Evolutionary conservation across 1,284 basidiomycete genomes (phyloP), one percentile per base, ranked within the genome.

Genomic region (Flammula alnicola): DNA sequence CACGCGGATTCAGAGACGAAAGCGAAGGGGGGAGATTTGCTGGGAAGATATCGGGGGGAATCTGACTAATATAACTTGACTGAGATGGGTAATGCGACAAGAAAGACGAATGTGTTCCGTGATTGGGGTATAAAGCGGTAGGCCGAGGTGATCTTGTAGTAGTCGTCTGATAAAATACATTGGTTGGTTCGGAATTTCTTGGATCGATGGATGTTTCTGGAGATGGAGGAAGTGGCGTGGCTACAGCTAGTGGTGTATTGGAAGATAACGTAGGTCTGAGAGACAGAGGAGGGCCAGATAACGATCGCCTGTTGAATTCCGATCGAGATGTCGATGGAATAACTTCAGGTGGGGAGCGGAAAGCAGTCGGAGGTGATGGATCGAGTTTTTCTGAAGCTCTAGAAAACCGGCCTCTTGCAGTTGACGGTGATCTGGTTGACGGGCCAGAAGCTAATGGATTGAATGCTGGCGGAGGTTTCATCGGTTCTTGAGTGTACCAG

Each of bases 151-250:
- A 71, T 52, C 69, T 58, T 38, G 72, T 65, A 40, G 56, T 62
- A 49, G 74, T 70, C 20, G 79, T 81, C 68, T 82, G 78, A 64
- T 82, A 82, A 68, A 72, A 83, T 76, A 82, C 78, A 77, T 76
- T 81, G 54, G 77, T 71, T 58, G 72, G 62, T 62, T 77, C 75
- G 54, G 69, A 63, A 63, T 66, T 65, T 62, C 68, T 66, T 47
- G 66, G 51, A 57, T 67, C 63, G 54, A 63, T 59, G 44, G 68
- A 65, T 39, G 67, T 70, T 50, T 68, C 69, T 51, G 78, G 68
- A 14, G 76, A 76, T 12, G 77, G 67, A 33, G 77, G 74, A 54
- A 75, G 67, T 19, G 75, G 68, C 33, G 67, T 66, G 22, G 69
- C 66, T 47, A 70, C 57, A 56, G 68, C 69, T 3, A 68, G 46